Base-by-base conservation (phyloP, 768 basidiomycete species). In the Boletus sp. region DNA sequence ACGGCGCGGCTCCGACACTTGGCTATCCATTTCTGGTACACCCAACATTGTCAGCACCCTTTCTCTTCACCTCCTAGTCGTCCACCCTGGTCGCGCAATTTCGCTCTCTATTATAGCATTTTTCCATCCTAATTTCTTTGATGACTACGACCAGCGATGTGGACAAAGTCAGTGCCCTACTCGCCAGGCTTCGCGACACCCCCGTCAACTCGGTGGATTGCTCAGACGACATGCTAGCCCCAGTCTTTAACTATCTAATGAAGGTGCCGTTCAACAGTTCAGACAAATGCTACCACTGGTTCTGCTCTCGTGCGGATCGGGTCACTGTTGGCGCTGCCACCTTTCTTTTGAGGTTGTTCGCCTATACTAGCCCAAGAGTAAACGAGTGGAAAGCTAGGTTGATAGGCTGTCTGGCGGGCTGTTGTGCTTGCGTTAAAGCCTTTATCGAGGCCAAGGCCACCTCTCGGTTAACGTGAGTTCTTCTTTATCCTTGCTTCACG, bases 321-420 rank as follows among this genome's bases (percentile, higher is more conserved):
- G 73, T 82, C 35, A 85, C 82, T 0, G 70, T 80, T 9, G 86
- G 83, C 56, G 83, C 87, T 2, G 92, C 94, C 0, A 85, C 84
- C 0, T 97, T 94, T 73, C 79, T 92, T 48, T 76, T 96, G 37
- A 83, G 93, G 50, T 72, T 97, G 39, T 87, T 89, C 67, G 93
- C 93, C 10, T 97, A 92, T 64, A 74, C 80, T 51, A 80, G 82
- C 49, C 71, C 75, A 0, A 75, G 76, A 32, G 86, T 90, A 4
- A 77, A 79, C 2, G 69, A 74, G 39, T 95, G 92, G 91, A 83
- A 84, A 70, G 69, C 68, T 17, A 78, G 75, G 57, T 68, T 92
- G 51, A 73, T 77, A 50, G 64, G 65, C 1, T 86, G 90, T 56
- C 66, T 96, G 36, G 66, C 74, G 11, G 73, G 77, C 1, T 98